phyloP scores from a whole-genome alignment of 805 yeast genomes.

The Saccharomycopsis schoenii region DNA sequence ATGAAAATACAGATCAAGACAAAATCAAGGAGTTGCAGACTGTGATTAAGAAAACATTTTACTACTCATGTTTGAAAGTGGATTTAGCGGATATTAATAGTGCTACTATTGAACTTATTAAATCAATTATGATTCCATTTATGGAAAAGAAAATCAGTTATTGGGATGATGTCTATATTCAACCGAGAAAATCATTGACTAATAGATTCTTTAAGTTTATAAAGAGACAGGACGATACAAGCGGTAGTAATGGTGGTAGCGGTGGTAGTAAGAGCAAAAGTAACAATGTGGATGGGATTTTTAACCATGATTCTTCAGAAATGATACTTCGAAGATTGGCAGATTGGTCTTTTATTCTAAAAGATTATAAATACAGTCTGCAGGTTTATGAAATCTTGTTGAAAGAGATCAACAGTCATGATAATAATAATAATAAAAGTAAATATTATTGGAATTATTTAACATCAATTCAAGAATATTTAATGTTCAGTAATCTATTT shows the following conservation, averaged over 20 bases:
- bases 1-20: conserved; percentile 6
- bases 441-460: conserved; percentile 37
- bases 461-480: conserved; percentile 22
- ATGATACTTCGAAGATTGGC: conserved; percentile 73
- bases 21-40: conserved; percentile 12
- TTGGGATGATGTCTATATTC: conserved; percentile 79
- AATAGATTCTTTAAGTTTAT: conserved; percentile 44
- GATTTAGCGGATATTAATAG: conserved; percentile 6
- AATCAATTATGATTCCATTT: conserved; percentile 45
- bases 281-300: conserved; percentile 36
- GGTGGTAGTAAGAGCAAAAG: conserved; percentile 14
- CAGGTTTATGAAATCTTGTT: conserved; percentile 73
- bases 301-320: conserved; percentile 55
- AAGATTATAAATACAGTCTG: conserved; percentile 79
- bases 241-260: conserved; percentile 40
- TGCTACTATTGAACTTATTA: conserved; percentile 13
- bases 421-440: conserved; percentile 32
- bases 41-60: conserved; percentile 14
- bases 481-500: conserved; percentile 31
- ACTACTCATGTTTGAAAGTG: conserved; percentile 15
- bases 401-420: conserved; percentile 62
- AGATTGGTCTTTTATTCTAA: conserved; percentile 86
- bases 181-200: conserved; percentile 67
- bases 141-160: conserved; percentile 72
- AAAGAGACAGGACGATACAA: conserved; percentile 32